Conservation (phyloP, 2,329 filamentous ascomycete species). For the Alternaria consortialis region DNA sequence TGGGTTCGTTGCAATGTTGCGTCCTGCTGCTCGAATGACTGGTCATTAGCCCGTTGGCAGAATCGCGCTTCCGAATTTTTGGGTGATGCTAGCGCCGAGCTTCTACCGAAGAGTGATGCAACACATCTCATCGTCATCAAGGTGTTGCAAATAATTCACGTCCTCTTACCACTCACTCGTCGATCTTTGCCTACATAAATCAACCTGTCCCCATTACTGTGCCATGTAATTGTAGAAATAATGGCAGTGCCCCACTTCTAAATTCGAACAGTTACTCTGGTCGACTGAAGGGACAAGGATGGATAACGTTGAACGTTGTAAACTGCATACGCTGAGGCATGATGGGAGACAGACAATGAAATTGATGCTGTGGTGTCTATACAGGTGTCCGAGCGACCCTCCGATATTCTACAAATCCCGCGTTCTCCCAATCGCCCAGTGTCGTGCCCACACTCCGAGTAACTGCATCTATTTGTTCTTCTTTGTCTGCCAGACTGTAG, state of each 20-base stretch:
- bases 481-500: conserved; percentile 71
- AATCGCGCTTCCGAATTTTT: conserved; percentile 21
- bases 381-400: conserved; percentile 40
- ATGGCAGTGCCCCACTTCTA: not conserved
- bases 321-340: not conserved
- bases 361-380: conserved; percentile 49
- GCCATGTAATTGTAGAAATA: not conserved
- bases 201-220: not conserved
- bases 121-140: conserved; percentile 14
- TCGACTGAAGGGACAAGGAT: conserved; percentile 6
- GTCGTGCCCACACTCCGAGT: conserved; percentile 20
- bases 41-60: conserved; percentile 2
- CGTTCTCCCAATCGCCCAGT: conserved; percentile 26
- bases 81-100: conserved; percentile 33
- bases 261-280: not conserved
- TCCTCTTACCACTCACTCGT: not conserved
- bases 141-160: conserved; percentile 2
- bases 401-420: conserved; percentile 46
- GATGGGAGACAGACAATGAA: conserved; percentile 42
- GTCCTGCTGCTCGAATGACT: conserved; percentile 9
- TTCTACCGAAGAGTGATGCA: conserved; percentile 31
- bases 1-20: conserved; percentile 13
- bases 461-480: conserved; percentile 61
- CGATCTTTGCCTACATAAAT: not conserved
- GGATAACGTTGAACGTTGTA: conserved; percentile 2